Evolutionary conservation across 2,329 filamentous ascomycete genomes (phyloP), one percentile per base, ranked within the genome.

Genomic region (Dactylellina cionopaga): DNA sequence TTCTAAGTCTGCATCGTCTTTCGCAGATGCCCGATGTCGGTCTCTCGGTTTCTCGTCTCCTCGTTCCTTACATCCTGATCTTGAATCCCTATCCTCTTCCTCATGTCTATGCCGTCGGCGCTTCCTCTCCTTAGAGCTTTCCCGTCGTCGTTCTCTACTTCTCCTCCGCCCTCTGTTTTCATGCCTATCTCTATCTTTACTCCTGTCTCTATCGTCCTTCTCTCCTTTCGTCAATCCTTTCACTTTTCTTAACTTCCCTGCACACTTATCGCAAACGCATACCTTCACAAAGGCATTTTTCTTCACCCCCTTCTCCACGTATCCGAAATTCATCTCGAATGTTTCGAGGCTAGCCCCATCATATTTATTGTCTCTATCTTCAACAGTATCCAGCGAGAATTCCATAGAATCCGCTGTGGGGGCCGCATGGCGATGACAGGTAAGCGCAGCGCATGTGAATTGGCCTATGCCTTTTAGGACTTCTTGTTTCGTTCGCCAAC

Each of bases 401-500:
- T 59, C 68, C 24, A 46, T 22, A 29, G 51, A 5, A 25, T 59
- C 59, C 52, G 75, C 74, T 13, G 75, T 73, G 3, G 75, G 71
- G 6, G 70, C 68, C 22, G 65, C 56, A 39, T 75, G 75, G 19
- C 54, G 55, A 24, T 54, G 51, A 35, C 77, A 78, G 10, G 74
- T 74, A 29, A 78, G 64, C 11, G 74, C 75, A 19, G 75, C 77
- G 44, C 77, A 78, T n/a, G 70, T 75, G n/a, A 75, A 75, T 31
- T 77, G 75, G 5, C 77, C 77, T 24, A 77, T 74, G 6, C 77
- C 77, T 4, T 72, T 49, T 19, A 77, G 70, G 7, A 78, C 76
- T 65, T 78, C 77, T 39, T 77, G 71, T 56, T 76, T 76, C n/a
- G 76, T 78, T 19, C 77, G 64, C 77, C 77, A 78, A 19, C 77